A percentile compares a stretch with the other conserved stretches of the same genome.
These are phyloP conservation scores for Botrytis galanthina DNA, from an alignment of 2,329 filamentous ascomycete genomes.

Conservation along the genomic window DNA sequence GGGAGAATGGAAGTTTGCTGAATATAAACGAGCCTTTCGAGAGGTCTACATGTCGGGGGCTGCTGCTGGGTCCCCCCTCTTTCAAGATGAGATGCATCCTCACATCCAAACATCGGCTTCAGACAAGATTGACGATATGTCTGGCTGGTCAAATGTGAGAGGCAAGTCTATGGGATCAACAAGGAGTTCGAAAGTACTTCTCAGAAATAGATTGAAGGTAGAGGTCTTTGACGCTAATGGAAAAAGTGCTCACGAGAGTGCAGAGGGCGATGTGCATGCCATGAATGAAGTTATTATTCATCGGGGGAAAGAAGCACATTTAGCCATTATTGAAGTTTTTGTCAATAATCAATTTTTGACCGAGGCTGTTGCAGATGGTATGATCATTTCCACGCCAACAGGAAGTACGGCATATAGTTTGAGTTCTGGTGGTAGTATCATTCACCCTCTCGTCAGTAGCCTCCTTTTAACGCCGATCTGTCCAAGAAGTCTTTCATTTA, in stretches of 20 bases:
- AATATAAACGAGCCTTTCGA: constrained; percentile 88
- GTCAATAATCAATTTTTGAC: constrained; percentile 88
- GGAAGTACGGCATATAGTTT: constrained; percentile 94
- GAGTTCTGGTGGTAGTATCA: constrained; percentile 88
- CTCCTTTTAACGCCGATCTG: constrained; percentile 93
- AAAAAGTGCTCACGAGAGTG: constrained; percentile 38
- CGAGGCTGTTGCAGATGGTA: constrained; percentile 91
- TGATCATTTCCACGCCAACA: constrained; percentile 90
- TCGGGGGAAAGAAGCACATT: constrained; percentile 82
- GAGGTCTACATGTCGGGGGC: constrained; percentile 87
- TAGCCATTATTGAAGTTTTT: constrained; percentile 88
- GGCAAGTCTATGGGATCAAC: constrained; percentile 78
- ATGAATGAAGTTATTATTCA: constrained; percentile 97
- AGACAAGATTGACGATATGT: constrained; percentile 39
- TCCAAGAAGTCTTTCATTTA: constrained; percentile 85
- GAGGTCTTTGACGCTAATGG: constrained; percentile 75
- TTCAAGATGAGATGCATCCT: constrained; percentile 36
- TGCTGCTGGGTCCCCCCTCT: constrained; percentile 39
- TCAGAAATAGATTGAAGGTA: constrained; percentile 83
- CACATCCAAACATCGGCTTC: constrained; percentile 28
- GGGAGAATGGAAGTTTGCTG: constrained; percentile 92
- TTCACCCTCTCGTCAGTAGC: constrained; percentile 87
- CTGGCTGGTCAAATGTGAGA: constrained; percentile 68
- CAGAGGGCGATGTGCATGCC: constrained; percentile 53
- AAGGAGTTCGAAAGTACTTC: constrained; percentile 74